Evolutionary conservation across 129 eudicot genomes (phyloP), one percentile per base, ranked within the genome.

Genomic region (Mikania micrantha): DNA sequence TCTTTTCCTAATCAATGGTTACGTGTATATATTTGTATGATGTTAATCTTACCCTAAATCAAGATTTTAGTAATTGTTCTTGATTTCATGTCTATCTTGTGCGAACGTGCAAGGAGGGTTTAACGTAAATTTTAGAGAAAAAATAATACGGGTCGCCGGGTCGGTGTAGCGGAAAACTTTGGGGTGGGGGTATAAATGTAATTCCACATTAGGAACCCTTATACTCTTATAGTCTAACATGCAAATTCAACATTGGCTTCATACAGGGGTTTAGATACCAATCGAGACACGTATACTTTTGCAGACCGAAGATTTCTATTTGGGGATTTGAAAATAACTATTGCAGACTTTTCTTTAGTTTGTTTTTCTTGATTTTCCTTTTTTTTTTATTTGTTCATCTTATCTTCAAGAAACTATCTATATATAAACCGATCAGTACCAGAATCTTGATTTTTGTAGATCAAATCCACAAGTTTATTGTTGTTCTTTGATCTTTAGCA

Each of bases 201-300:
- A 68, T 59, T 76, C 38, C 69, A 68, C 58, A n/a, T 15, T 12
- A 0, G 66, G 78, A 74, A 73, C 32, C 47, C 56, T 50, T 28
- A n/a, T n/a, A n/a, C n/a, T n/a, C n/a, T 12, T 4, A 16, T 15
- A 17, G 77, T 12, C 41, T 27, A 10, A 75, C 80, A 76, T 76
- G 75, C 80, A 75, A 35, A 60, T 47, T 67, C 36, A 69, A 50
- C 63, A 45, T 60, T 68, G 54, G 29, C 20, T 47, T 75, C 70
- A 47, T 40, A 36, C 41, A 10, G 56, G 54, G 32, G 52, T 67
- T 68, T 76, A 42, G 25, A 44, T 9, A 48, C 5, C 38, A 59
- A 60, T 29, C 10, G 40, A 29, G 48, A 40, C 78, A 74, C 72
- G 72, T 74, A 74, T 74, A 38, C 27, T 36, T 50, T 65, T 34